Base-by-base conservation (phyloP, 352 stramenopile genomes). In the Pythium dissotocum region DNA sequence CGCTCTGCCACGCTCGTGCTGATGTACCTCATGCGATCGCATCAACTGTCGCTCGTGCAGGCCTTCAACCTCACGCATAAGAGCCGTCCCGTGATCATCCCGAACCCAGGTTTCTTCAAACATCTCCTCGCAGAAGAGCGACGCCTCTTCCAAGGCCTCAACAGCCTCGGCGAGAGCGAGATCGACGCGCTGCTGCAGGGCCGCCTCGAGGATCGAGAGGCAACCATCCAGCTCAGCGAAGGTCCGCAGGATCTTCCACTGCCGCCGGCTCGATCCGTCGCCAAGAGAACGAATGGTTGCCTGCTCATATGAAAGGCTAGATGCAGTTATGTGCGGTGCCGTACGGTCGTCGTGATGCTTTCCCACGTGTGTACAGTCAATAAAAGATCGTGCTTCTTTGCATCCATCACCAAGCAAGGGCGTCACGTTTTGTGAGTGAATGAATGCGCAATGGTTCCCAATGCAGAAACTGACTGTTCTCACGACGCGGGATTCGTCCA, bases 1-100 rank as follows among this genome's bases (percentile, higher is more conserved):
- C 77, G 84, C 6, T 93, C 80, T 0, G 77, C 80, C 52, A 93
- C 80, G 42, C 78, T 93, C 18, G 82, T 88, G 57, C 70, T 91
- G 72, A 75, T 88, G 63, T 90, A 86, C 58, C 63, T 93, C 30
- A 90, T 93, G 82, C 83, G 82, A 40, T 64, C 76, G 14, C 70
- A 83, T 33, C 46, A 69, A 28, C 83, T 75, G 77, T 88, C 84
- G 35, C 72, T 92, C 40, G 79, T 85, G 12, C 69, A 77, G n/a
- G 82, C 82, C 26, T 90, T 85, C 73, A 89, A 90, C 65, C 77
- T 80, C 35, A 72, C 73, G 33, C 77, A 75, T 46, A 51, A 57
- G 4, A 71, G 75, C 4, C 80, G 84, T n/a, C 80, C 77, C 6
- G 71, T 89, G 30, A 75, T 90, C 24, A 78, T 88, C 61, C 84